These are phyloP conservation scores for Oryza meyeriana DNA, from an alignment of 176 grass and related monocot genomes.

Conservation along the genomic window DNA sequence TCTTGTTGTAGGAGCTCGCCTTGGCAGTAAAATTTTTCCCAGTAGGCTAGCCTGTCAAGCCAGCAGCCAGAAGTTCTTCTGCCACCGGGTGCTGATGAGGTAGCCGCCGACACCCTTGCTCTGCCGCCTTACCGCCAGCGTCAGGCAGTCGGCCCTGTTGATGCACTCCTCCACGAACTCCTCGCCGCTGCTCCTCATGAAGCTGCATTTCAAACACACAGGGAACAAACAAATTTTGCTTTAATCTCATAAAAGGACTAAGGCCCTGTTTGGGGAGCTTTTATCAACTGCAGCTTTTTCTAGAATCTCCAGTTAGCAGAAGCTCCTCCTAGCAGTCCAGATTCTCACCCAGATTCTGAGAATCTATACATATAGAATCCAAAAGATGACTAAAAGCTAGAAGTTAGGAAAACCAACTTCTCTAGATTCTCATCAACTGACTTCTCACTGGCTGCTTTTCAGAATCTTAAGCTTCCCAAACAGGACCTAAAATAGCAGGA, in stretches of 20 bases:
- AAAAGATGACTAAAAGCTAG: no score
- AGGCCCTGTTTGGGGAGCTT: no score
- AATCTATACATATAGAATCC: no score
- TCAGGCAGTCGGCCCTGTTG: constrained; percentile 74
- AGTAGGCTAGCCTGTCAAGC: constrained; percentile 33
- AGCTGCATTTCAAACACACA: constrained; percentile 38
- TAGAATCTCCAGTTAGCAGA: no score
- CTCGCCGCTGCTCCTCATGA: constrained; percentile 67
- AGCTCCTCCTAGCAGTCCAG: no score
- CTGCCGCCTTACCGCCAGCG: constrained; percentile 78
- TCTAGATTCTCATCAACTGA: no score
- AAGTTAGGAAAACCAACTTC: no score
- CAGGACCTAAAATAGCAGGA: no score
- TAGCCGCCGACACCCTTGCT: constrained; percentile 84
- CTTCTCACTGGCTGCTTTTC: no score
- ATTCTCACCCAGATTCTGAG: no score
- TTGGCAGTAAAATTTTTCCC: neutral
- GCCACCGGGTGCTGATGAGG: constrained; percentile 85
- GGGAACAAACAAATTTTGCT: neutral
- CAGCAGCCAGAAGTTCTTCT: constrained; percentile 99
- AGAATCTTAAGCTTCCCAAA: no score
- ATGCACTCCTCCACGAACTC: constrained; percentile 90
- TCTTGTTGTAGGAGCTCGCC: neutral
- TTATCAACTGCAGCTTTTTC: no score
- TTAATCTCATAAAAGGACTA: neutral